A percentile compares a stretch with the other conserved stretches of the same genome.
These are phyloP conservation scores for Rhodofomes roseus DNA, from an alignment of 1,284 basidiomycete genomes.

Conservation along the genomic window DNA sequence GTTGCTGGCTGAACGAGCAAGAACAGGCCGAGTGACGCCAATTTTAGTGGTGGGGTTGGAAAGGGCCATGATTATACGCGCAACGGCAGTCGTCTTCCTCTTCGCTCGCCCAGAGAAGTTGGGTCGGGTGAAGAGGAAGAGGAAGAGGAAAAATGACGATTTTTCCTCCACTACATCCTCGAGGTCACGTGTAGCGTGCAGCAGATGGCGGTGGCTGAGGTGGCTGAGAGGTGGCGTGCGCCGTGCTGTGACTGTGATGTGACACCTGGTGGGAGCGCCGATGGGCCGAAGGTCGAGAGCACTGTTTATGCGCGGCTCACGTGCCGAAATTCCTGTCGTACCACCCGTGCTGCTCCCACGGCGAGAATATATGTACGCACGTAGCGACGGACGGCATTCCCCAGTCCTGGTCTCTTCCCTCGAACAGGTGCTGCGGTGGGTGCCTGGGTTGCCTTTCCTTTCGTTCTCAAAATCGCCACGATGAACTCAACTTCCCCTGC, in stretches of 20 bases:
- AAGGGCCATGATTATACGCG: conserved; percentile 27
- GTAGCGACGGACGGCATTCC: not conserved
- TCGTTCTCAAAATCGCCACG: not conserved
- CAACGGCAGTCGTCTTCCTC: conserved; percentile 45
- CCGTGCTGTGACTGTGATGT: not conserved
- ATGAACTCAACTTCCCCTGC: conserved; percentile 24
- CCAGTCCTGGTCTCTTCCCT: not conserved
- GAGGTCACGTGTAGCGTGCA: conserved; percentile 2
- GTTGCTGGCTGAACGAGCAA: conserved; percentile 45
- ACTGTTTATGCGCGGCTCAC: not conserved
- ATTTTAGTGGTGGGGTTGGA: conserved; percentile 25
- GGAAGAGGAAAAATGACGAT: conserved; percentile 30
- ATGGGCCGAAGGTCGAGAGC: not conserved
- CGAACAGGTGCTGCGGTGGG: not conserved
- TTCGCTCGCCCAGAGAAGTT: conserved; percentile 39
- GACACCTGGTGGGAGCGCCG: not conserved
- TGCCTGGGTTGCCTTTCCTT: not conserved
- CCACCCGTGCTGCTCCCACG: conserved; percentile 2
- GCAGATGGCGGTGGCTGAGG: not conserved
- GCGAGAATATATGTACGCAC: conserved; percentile 2
- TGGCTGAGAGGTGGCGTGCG: not conserved
- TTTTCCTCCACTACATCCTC: not conserved
- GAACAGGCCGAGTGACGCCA: conserved; percentile 37
- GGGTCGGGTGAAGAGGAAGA: conserved; percentile 44
- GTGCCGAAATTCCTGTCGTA: conserved; percentile 3